Evolutionary conservation across 805 yeast species (phyloP).

Genomic region (Jamesozyma spencerorum): DNA sequence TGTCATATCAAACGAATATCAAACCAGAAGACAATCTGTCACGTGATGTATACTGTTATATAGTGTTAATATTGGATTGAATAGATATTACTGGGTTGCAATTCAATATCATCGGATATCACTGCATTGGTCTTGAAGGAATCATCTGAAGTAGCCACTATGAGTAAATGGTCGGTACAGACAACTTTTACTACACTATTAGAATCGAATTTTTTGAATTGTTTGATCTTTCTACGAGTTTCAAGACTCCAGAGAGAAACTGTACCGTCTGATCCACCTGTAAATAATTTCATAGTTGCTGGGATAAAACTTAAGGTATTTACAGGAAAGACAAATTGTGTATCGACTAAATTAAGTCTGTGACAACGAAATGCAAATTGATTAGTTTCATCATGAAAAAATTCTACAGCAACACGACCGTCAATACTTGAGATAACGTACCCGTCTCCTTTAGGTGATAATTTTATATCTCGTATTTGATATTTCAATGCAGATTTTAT

Average conservation of each 20-base stretch:
- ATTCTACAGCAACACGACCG: slow-evolving; percentile 72
- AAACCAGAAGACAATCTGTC: too few relatives aligned
- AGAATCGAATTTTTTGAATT: slow-evolving; percentile 44
- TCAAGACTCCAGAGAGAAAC: slow-evolving; percentile 86
- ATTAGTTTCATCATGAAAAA: slow-evolving; percentile 39
- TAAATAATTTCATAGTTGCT: slow-evolving; percentile 62
- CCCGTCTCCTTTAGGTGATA: slow-evolving; percentile 46
- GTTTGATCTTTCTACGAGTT: slow-evolving; percentile 67
- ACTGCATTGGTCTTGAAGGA: slow-evolving; percentile 34
- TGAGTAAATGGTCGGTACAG: slow-evolving; percentile 24
- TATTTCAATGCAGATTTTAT: slow-evolving; percentile 55
- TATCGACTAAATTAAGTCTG: slow-evolving; percentile 37
- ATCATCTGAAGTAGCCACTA: slow-evolving; percentile 44
- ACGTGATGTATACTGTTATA: too few relatives aligned
- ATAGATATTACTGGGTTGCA: slow-evolving; percentile 22
- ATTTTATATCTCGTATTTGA: slow-evolving; percentile 49
- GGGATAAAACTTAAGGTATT: slow-evolving; percentile 75
- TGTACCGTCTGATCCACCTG: slow-evolving; percentile 88
- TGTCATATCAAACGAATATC: not conserved
- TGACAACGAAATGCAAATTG: slow-evolving; percentile 81
- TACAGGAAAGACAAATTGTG: slow-evolving; percentile 63
- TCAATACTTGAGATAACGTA: slow-evolving; percentile 68
- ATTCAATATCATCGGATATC: slow-evolving; percentile 11
- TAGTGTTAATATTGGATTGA: slow-evolving; percentile 6
- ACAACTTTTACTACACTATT: slow-evolving; percentile 37